These are phyloP conservation scores for Aspergillus fumigatus DNA, from an alignment of 2,329 filamentous ascomycete species.

Conservation along the genomic window DNA sequence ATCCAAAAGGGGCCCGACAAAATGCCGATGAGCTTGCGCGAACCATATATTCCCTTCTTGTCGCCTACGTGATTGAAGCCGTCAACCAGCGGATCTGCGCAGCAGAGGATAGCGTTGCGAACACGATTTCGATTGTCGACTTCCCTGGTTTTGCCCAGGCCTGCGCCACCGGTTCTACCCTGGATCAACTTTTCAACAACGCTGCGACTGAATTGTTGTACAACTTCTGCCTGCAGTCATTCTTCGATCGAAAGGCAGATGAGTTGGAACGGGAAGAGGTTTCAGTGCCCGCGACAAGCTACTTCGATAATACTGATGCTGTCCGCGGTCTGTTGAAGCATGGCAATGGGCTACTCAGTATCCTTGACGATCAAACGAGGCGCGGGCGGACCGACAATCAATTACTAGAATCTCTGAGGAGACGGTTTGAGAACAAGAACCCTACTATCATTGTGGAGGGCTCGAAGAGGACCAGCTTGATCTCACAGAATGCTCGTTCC, in stretches of 20 bases:
- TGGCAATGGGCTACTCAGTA: constrained; percentile 87
- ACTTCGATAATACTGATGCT: constrained; percentile 96
- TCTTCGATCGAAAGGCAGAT: constrained; percentile 92
- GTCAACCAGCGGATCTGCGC: constrained; percentile 89
- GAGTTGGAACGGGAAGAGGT: constrained; percentile 93
- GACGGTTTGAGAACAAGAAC: constrained; percentile 93
- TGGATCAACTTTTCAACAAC: constrained; percentile 94
- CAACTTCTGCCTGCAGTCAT: constrained; percentile 88
- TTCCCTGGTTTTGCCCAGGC: constrained; percentile 93
- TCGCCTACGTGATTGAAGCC: constrained; percentile 88
- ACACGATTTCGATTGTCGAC: constrained; percentile 92
- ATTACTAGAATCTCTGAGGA: constrained; percentile 82
- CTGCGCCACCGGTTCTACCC: constrained; percentile 72
- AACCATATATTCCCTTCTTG: constrained; percentile 87
- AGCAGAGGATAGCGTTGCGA: constrained; percentile 78
- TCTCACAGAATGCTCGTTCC: constrained; percentile 73
- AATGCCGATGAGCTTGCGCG: constrained; percentile 93
- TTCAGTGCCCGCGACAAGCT: constrained; percentile 82
- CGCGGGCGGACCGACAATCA: constrained; percentile 85
- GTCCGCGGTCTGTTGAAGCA: constrained; percentile 87
- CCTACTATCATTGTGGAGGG: constrained; percentile 77
- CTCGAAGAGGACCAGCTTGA: constrained; percentile 82
- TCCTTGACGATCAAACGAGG: constrained; percentile 91
- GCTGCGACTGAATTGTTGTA: constrained; percentile 88
- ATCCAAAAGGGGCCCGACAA: constrained; percentile 79